Percentiles rank a stretch among this genome's conserved stretches.
These are phyloP conservation scores for Russula sp. DNA, from an alignment of 768 basidiomycete genomes.

Conservation along the genomic window DNA sequence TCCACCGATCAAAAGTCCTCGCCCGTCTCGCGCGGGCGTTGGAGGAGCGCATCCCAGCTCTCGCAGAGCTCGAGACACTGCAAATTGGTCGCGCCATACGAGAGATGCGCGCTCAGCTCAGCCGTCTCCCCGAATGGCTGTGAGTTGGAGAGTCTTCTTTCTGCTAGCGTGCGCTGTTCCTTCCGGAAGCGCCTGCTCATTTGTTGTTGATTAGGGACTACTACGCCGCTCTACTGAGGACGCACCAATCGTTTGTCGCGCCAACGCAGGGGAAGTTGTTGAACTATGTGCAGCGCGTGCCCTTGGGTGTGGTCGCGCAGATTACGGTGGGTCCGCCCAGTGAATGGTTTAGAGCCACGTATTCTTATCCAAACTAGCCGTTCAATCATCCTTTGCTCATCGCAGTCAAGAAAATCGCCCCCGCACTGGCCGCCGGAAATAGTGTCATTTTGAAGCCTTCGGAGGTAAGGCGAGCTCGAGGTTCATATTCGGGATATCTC, in stretches of 20 bases:
- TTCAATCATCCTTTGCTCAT: conserved; percentile 90
- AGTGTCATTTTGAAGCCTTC: conserved; percentile 37
- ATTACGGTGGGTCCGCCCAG: conserved; percentile 54
- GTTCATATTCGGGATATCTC: too few relatives aligned
- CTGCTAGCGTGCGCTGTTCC: background rate
- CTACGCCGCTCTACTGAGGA: conserved; percentile 67
- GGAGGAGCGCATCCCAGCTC: conserved; percentile 50
- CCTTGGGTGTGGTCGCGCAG: conserved; percentile 84
- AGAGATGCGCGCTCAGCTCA: conserved; percentile 77
- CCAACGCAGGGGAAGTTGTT: conserved; percentile 63
- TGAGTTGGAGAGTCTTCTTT: conserved; percentile 34
- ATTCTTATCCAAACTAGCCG: conserved; percentile 41
- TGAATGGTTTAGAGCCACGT: background rate
- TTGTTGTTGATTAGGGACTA: conserved; percentile 49
- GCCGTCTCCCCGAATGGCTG: conserved; percentile 83
- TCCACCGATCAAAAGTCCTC: too few relatives aligned
- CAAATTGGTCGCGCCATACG: conserved; percentile 77
- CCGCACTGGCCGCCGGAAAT: conserved; percentile 80
- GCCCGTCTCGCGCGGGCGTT: conserved; percentile 53
- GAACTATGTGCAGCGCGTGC: conserved; percentile 63
- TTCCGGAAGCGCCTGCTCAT: background rate
- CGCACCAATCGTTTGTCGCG: conserved; percentile 60
- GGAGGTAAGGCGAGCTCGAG: background rate
- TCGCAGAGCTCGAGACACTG: conserved; percentile 60
- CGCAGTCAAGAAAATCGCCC: conserved; percentile 70